These are phyloP conservation scores for Ustilago shanxiensis DNA, from an alignment of 1,284 basidiomycete species.

Conservation along the genomic window DNA sequence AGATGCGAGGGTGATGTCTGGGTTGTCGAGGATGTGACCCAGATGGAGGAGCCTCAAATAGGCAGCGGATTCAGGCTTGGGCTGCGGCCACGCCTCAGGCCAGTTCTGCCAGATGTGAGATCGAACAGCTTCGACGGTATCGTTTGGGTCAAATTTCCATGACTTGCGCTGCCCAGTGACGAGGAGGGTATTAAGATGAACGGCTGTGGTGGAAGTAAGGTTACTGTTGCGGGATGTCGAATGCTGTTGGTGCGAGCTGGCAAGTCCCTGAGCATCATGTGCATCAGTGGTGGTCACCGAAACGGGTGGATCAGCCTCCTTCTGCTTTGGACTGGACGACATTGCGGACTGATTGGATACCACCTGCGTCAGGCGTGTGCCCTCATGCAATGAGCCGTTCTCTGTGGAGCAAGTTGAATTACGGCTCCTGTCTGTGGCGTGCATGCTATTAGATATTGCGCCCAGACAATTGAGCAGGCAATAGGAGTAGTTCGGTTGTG, in stretches of 20 bases:
- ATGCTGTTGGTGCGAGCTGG: neutral
- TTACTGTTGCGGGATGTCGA: constrained; percentile 4
- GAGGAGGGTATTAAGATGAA: constrained; percentile 43
- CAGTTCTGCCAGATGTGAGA: constrained; percentile 35
- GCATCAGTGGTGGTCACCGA: constrained; percentile 20
- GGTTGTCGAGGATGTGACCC: constrained; percentile 44
- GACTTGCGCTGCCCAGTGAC: constrained; percentile 34
- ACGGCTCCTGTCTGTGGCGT: constrained; percentile 30
- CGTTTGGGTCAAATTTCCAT: constrained; percentile 35
- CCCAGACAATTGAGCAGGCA: neutral
- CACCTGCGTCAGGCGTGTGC: constrained; percentile 23
- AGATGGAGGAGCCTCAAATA: constrained; percentile 41
- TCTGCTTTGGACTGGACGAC: constrained; percentile 20
- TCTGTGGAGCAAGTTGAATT: constrained; percentile 42
- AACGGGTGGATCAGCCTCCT: constrained; percentile 4
- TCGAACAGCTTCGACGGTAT: constrained; percentile 23
- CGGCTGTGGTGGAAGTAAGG: constrained; percentile 15
- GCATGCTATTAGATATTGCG: constrained; percentile 13
- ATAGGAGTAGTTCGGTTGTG: too few relatives aligned
- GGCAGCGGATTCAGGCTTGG: constrained; percentile 33
- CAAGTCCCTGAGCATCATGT: neutral
- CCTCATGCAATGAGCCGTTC: constrained; percentile 29
- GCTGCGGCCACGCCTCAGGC: constrained; percentile 44
- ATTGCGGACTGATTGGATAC: constrained; percentile 24
- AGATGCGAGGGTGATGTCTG: constrained; percentile 31